Evolutionary conservation across 306 rosid species (phyloP).

Genomic region (Biancaea sappan): DNA sequence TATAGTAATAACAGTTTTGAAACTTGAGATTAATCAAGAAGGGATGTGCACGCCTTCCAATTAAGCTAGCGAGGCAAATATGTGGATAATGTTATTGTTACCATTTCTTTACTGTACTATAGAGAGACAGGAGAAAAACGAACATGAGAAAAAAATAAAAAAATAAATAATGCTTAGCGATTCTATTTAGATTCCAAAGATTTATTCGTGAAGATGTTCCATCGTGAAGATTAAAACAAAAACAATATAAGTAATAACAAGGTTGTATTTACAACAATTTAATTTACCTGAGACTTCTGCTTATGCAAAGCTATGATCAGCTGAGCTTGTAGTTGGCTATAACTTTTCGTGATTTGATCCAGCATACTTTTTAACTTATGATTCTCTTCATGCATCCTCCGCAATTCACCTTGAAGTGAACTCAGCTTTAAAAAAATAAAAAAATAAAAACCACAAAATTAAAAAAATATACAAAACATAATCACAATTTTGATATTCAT

Average conservation of each 20-base stretch:
- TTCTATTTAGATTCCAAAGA: neutral
- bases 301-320: constrained; percentile 41
- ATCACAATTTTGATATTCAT: neutral
- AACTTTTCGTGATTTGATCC: constrained; percentile 51
- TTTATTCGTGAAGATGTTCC: neutral
- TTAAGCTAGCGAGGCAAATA: constrained; percentile 43
- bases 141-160: neutral
- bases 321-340: constrained; percentile 51
- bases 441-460: neutral
- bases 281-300: constrained; percentile 37
- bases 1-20: neutral
- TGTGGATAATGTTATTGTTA: no score
- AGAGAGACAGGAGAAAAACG: constrained; percentile 1
- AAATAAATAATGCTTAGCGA: constrained; percentile 10
- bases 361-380: constrained; percentile 35
- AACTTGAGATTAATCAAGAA: constrained; percentile 39
- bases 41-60: constrained; percentile 27
- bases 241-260: neutral
- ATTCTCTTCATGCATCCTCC: constrained; percentile 50
- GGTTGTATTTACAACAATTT: neutral
- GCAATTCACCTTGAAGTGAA: constrained; percentile 36
- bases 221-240: neutral
- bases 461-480: neutral
- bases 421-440: constrained; percentile 21
- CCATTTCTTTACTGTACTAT: constrained; percentile 37